Evolutionary conservation across 2,329 filamentous ascomycete species (phyloP), one percentile per base, ranked within the genome.

Genomic region (Tolypocladium pustulatum): DNA sequence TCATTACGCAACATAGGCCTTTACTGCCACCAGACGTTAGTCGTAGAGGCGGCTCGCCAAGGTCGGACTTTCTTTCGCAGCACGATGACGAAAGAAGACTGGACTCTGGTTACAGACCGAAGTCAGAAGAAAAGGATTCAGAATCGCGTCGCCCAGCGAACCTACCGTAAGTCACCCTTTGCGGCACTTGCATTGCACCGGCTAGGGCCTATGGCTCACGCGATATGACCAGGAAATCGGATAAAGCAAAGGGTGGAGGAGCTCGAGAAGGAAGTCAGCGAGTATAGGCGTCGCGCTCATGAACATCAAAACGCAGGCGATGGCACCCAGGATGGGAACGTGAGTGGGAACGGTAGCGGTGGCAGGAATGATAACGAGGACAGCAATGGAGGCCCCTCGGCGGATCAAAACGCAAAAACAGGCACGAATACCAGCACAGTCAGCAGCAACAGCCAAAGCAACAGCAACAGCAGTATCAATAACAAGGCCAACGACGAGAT

Each of bases 191-290:
- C 12, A 37, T n/a, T n/a, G n/a, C n/a, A n/a, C 37, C 17, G 6
- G 6, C 12, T 30, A 13, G 13, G 43, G 12, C 43, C 12, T 9
- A 22, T 30, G 38, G 32, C 56, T 53, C 10, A 38, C 49, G 13
- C n/a, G 1, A 13, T 22, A 38, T n/a, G 3, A 25, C 10, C 32
- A 59, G 58, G 58, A 7, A 59, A 59, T 38, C 54, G 58, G 17
- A 59, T 59, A 57, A 59, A 59, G 53, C 54, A 59, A 25, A 40
- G 58, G 7, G 55, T 59, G 37, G 58, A 59, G 36, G 58, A 59
- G 36, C 43, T 59, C 17, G 54, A 59, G 38, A 59, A 57, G 30
- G 54, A 59, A 20, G 58, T 59, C 27, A 59, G 25, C 49, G 58
- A 59, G 27, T 59, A 59, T 38, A 49, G 58, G n/a, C 58, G 58